Evolutionary conservation across 305 asterid species (phyloP), one percentile per base, ranked within the genome.

Genomic region (Solanum hybrid): DNA sequence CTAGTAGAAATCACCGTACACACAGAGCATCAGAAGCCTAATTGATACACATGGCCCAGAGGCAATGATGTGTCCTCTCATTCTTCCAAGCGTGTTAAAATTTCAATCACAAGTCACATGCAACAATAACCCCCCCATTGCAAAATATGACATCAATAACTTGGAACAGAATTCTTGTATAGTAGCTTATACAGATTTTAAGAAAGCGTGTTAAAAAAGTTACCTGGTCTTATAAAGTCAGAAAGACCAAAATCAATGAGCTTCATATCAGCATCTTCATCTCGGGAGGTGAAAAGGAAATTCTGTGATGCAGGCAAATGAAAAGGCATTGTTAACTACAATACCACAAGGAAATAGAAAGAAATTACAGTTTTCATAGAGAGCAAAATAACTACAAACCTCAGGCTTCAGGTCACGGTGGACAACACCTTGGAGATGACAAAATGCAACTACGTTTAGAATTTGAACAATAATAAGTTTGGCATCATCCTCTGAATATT

Each of bases 361-460:
- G 31, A 27, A 34, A 56, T 8, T 82, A 71, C 73, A 89, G 40
- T 51, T 82, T 29, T 9, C 36, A 37, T 1, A 80, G 45, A 84
- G 88, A 78, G 10, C 38, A 77, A 78, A 27, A 82, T 76, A 51
- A 31, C 82, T 37, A 60, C 64, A 35, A 84, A 96, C 99, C 99
- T 97, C 99, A 34, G 99, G 99, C 94, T 97, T 97, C 91, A 97
- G 92, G 93, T 97, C 99, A 64, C 99, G 99, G 92, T 97, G 99
- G 85, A 97, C 98, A 85, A 97, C 98, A 79, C 99, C 99, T 90
- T 97, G 98, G 91, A 96, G 98, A 93, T 97, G 99, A 89, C 99
- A 97, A 93, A 96, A 95, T 40, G 98, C 95, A 91, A 95, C 98
- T 51, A 97, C 98, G 84, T 98, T 95, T 87, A 96, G 94, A 90